Percentiles rank a stretch among this genome's conserved stretches.
Conservation (phyloP, 495 filamentous ascomycete species). For the Astrothelium macrocarpum region DNA sequence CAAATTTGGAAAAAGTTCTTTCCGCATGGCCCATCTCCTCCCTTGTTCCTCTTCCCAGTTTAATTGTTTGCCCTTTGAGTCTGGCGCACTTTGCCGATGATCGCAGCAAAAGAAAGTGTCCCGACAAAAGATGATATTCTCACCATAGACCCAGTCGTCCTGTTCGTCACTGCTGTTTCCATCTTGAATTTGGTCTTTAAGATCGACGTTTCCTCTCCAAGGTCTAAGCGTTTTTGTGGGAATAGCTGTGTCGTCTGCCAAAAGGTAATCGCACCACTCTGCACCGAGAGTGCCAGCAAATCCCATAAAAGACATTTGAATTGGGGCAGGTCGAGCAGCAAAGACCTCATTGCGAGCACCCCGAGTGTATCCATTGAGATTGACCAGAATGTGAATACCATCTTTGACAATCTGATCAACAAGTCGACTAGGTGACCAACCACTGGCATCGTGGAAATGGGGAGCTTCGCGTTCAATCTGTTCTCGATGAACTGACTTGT, state of each 20-base stretch:
- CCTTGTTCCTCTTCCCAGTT: slow-evolving; percentile 81
- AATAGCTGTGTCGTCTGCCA: slow-evolving; percentile 82
- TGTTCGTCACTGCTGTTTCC: slow-evolving; percentile 53
- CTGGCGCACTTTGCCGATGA: slow-evolving; percentile 84
- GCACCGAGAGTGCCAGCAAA: slow-evolving; percentile 94
- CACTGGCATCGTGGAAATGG: slow-evolving; percentile 79
- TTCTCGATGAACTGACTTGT: slow-evolving; percentile 80
- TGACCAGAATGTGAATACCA: slow-evolving; percentile 91
- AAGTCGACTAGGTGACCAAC: slow-evolving; percentile 74
- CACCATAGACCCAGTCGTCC: slow-evolving; percentile 86
- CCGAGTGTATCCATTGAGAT: slow-evolving; percentile 93
- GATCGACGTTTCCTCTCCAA: slow-evolving; percentile 58
- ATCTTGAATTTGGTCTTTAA: slow-evolving; percentile 63
- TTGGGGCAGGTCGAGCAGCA: slow-evolving; percentile 84
- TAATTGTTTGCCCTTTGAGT: slow-evolving; percentile 51
- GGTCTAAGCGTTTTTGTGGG: slow-evolving; percentile 73
- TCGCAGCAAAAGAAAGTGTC: slow-evolving; percentile 99
- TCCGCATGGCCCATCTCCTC: slow-evolving; percentile 86
- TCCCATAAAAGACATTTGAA: slow-evolving; percentile 99
- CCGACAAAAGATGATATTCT: slow-evolving; percentile 91
- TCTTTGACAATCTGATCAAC: slow-evolving; percentile 89
- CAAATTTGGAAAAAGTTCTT: slow-evolving; percentile 81
- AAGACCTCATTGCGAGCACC: slow-evolving; percentile 98
- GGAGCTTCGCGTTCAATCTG: slow-evolving; percentile 95
- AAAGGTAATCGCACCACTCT: slow-evolving; percentile 97